Evolutionary conservation across 164 flowering plant species (phyloP).

Genomic region (Euptelea pleiosperma): DNA sequence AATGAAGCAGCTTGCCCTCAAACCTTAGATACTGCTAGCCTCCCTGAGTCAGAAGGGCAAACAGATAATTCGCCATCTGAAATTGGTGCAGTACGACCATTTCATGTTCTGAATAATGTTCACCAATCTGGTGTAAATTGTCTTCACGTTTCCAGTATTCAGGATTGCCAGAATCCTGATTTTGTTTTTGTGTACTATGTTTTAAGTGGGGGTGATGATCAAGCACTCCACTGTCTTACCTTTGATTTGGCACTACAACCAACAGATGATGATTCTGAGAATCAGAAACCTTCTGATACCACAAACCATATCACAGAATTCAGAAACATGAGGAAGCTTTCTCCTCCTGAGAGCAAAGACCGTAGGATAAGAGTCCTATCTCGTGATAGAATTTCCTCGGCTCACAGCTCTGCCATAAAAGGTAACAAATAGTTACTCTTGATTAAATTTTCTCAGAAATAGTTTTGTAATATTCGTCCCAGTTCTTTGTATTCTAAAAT

Average conservation of each 20-base stretch:
- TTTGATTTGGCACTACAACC: conserved; percentile 35
- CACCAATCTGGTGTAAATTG: conserved; percentile 98
- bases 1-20: conserved; percentile 13
- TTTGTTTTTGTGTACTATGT: conserved; percentile 35
- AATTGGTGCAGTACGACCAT: conserved; percentile 44
- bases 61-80: conserved; percentile 27
- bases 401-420: conserved; percentile 93
- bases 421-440: conserved; percentile 36
- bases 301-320: conserved; percentile 8
- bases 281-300: conserved; percentile 5
- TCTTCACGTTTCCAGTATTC: conserved; percentile 54
- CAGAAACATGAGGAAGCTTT: conserved; percentile 4
- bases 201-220: conserved; percentile 97
- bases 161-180: conserved; percentile 18
- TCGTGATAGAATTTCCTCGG: conserved; percentile 49
- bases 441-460: not conserved
- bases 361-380: conserved; percentile 37
- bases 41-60: conserved; percentile 23
- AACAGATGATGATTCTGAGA: conserved; percentile 10
- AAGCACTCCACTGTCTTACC: conserved; percentile 57
- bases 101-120: conserved; percentile 48
- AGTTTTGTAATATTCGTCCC: not conserved
- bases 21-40: conserved; percentile 8
- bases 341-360: conserved; percentile 17
- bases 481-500: not conserved